Evolutionary conservation across 2,329 filamentous ascomycete genomes (phyloP), one percentile per base, ranked within the genome.

Genomic region (Oidium heveae): DNA sequence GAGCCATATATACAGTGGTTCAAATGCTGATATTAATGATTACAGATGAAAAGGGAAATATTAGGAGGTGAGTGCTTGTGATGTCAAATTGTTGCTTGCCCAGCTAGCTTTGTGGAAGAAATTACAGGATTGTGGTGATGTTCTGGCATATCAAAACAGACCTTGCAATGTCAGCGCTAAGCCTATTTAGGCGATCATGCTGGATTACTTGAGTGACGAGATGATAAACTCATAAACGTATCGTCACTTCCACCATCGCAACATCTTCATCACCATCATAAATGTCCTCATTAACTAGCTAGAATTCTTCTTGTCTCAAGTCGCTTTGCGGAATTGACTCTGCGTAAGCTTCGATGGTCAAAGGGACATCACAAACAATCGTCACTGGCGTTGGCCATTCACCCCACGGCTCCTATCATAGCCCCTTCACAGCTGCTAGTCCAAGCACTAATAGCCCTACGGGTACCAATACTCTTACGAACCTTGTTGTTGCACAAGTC

Each of bases 401-500:
- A 57, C 64, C 64, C 54, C 65, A 66, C 60, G 60, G 64, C 51
- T 62, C 73, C 67, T 61, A 77, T 70, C 66, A 75, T 70, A 62
- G 68, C 69, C 59, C 61, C 52, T 64, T 65, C 55, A 66, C 64
- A 63, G 62, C 63, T 58, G 63, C 63, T 43, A 65, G 64, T 51
- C 63, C 64, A 53, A 65, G 63, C 56, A 65, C 63, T 28, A 65
- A 61, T 55, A 66, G 64, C 55, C 71, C 61, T 64, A 70, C 70
- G 37, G 70, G 72, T 58, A 69, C 73, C 61, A 74, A 72, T 52
- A 82, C 81, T 65, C 74, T 96, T 63, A 84, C 84, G 58, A 95
- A 93, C 71, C 91, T 98, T 68, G 87, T 91, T 63, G 82, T 94
- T 64, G 87, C 91, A 60, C 91, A 98, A 72, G 80, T 96, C 61